Percentiles rank a stretch among this genome's conserved stretches.
phyloP scores from a whole-genome alignment of 805 yeast species.

The Teunomyces atbi region DNA sequence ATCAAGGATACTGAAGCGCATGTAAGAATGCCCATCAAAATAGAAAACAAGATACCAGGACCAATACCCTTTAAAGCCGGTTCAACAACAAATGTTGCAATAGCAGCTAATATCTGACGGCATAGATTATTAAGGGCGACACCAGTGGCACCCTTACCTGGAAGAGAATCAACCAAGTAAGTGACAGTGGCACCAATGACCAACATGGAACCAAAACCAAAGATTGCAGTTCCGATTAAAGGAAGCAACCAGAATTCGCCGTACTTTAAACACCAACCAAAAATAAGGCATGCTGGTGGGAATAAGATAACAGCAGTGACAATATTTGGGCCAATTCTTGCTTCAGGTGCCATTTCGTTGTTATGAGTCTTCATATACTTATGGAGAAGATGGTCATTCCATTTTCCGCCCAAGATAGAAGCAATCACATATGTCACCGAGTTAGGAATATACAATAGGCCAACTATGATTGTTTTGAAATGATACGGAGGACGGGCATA shows the following conservation, averaged over 20 bases:
- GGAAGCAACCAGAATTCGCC: slow-evolving; percentile 76
- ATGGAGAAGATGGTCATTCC: slow-evolving; percentile 64
- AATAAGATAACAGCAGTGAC: slow-evolving; percentile 59
- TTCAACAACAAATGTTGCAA: slow-evolving; percentile 71
- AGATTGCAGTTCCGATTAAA: slow-evolving; percentile 74
- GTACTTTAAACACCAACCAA: slow-evolving; percentile 78
- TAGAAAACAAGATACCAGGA: slow-evolving; percentile 65
- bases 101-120: slow-evolving; percentile 71
- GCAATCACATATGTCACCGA: slow-evolving; percentile 75
- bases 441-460: slow-evolving; percentile 79
- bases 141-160: slow-evolving; percentile 88
- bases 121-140: slow-evolving; percentile 78
- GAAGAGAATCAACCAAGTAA: slow-evolving; percentile 77
- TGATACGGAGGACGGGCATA: slow-evolving; percentile 68
- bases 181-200: slow-evolving; percentile 79
- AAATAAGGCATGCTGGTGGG: slow-evolving; percentile 66
- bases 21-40: slow-evolving; percentile 58
- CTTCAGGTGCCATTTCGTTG: slow-evolving; percentile 71
- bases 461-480: slow-evolving; percentile 63
- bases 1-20: slow-evolving; percentile 42
- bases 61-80: slow-evolving; percentile 70
- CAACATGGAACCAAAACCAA: slow-evolving; percentile 83
- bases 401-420: slow-evolving; percentile 75
- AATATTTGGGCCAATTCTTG: slow-evolving; percentile 74
- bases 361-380: slow-evolving; percentile 53